phyloP scores from a whole-genome alignment of 306 rosid species.

The Oxytropis ochrocephala region DNA sequence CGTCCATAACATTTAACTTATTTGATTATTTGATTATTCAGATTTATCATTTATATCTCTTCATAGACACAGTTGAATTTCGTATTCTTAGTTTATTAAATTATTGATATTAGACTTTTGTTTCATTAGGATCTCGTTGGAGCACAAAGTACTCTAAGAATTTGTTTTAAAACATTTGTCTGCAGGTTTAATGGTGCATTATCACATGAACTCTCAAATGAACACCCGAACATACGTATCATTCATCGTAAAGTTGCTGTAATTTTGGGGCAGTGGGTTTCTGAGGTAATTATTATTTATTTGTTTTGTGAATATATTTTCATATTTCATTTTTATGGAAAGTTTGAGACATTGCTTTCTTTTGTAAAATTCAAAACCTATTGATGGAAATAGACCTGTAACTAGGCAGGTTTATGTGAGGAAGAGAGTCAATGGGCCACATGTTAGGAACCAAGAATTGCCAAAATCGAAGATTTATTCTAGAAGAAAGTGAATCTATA shows the following conservation, averaged over 20 bases:
- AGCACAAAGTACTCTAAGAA: not conserved
- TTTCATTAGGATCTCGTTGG: not conserved
- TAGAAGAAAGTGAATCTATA: not conserved
- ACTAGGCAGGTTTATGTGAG: not conserved
- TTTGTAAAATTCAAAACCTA: not conserved
- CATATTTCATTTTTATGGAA: not conserved
- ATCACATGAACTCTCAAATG: slow-evolving; percentile 82
- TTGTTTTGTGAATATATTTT: slow-evolving; percentile 15
- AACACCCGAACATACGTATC: slow-evolving; percentile 77
- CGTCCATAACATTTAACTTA: too few relatives aligned
- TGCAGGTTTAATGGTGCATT: slow-evolving; percentile 95
- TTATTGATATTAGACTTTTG: slow-evolving; percentile 9
- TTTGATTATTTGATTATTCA: slow-evolving; percentile 15
- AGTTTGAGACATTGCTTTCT: slow-evolving; percentile 6
- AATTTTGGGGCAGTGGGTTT: slow-evolving; percentile 96
- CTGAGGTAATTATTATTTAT: slow-evolving; percentile 61
- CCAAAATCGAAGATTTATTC: not conserved
- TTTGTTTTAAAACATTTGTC: slow-evolving; percentile 14
- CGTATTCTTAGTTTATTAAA: not conserved
- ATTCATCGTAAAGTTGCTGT: slow-evolving; percentile 90
- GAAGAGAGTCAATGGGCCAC: not conserved
- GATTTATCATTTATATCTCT: slow-evolving; percentile 19
- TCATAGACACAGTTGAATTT: not conserved
- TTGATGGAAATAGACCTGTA: not conserved
- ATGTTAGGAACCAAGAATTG: not conserved